A percentile compares a stretch with the other conserved stretches of the same genome.
Evolutionary conservation across 768 basidiomycete species (phyloP).

Genomic region (Boletus sensibilis): DNA sequence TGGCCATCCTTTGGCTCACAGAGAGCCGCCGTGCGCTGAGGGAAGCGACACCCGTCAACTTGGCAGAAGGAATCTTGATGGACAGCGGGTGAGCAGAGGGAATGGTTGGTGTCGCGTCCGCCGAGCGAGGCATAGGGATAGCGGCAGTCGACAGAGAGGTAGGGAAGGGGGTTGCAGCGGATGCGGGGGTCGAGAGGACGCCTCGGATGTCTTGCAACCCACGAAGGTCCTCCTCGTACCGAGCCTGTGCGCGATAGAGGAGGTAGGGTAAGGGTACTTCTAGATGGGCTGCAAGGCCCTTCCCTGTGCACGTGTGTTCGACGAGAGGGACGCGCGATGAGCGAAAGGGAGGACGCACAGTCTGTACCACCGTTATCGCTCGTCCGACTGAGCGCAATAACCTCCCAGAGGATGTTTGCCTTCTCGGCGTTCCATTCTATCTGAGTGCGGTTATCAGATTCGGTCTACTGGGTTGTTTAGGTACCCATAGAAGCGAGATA

Average conservation of each 20-base stretch:
- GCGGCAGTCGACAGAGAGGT: slow-evolving; percentile 14
- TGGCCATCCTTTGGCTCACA: slow-evolving; percentile 45
- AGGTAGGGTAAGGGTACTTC: slow-evolving; percentile 83
- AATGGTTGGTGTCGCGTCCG: slow-evolving; percentile 15
- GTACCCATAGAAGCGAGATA: slow-evolving; percentile 11
- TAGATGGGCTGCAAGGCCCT: slow-evolving; percentile 75
- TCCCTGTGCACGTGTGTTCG: slow-evolving; percentile 52
- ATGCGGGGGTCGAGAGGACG: slow-evolving; percentile 47
- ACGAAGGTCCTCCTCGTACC: slow-evolving; percentile 83
- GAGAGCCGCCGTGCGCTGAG: slow-evolving; percentile 28
- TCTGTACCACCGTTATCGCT: slow-evolving; percentile 74
- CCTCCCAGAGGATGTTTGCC: slow-evolving; percentile 84
- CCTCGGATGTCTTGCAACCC: slow-evolving; percentile 72
- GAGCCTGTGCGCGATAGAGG: slow-evolving; percentile 77
- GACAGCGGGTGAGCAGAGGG: slow-evolving; percentile 20
- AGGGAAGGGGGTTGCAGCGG: slow-evolving; percentile 29
- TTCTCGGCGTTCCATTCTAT: slow-evolving; percentile 86
- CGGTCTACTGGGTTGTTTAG: slow-evolving; percentile 6
- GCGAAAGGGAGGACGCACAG: slow-evolving; percentile 49
- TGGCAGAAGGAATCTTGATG: slow-evolving; percentile 26
- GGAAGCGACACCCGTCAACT: slow-evolving; percentile 3
- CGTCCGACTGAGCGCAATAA: slow-evolving; percentile 74
- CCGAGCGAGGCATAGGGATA: slow-evolving; percentile 11
- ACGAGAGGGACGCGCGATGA: not conserved
- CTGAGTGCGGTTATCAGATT: slow-evolving; percentile 37